Base-by-base conservation (phyloP, 75 land plant species). In the Cunninghamia lanceolata region DNA sequence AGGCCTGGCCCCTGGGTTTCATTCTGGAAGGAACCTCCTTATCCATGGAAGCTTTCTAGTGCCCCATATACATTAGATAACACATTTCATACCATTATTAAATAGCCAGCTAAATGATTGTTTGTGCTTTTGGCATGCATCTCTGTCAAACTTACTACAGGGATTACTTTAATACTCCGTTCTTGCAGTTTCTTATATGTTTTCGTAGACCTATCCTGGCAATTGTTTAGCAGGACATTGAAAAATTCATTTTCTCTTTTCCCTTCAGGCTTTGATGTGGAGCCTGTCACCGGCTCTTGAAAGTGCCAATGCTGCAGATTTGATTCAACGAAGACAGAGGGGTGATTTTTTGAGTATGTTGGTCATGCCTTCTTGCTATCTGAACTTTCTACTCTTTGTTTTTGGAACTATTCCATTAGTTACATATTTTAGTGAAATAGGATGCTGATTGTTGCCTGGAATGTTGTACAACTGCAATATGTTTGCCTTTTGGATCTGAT, bases 321-420 rank as follows among this genome's bases (percentile, higher is more conserved):
- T 98, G 84, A 98, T 92, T 80, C 96, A 98, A 86, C 91, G 95
- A 28, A 82, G 88, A 78, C 99, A 98, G 85, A 94, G 97, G 4
- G 88, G 93, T 71, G 92, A 92, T 36, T 95, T 97, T 91, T 88
- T 87, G 47, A 82, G 99, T 97, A 90, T 88, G 93, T 78, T 82
- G 36, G 68, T 25, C 40, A 35, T 43, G 19, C 32, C 34, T 86
- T 35, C 9, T 25, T 16, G 75, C 46, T 28, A 32, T 82, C 52
- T 19, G 17, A 35, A 14, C 38, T 70, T 83, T 30, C 38, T 53
- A 25, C 8, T 76, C 14, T 43, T 42, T 32, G 1, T 45, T 34
- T 54, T 36, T 56, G 21, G 34, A 66, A 59, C 32, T 54, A 11
- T 36, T 80, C 43, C 13, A 3, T 70, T 30, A 16, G 25, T 13